These are phyloP conservation scores for Fusarium heterosporum DNA, from an alignment of 2,329 filamentous ascomycete genomes.

Conservation along the genomic window DNA sequence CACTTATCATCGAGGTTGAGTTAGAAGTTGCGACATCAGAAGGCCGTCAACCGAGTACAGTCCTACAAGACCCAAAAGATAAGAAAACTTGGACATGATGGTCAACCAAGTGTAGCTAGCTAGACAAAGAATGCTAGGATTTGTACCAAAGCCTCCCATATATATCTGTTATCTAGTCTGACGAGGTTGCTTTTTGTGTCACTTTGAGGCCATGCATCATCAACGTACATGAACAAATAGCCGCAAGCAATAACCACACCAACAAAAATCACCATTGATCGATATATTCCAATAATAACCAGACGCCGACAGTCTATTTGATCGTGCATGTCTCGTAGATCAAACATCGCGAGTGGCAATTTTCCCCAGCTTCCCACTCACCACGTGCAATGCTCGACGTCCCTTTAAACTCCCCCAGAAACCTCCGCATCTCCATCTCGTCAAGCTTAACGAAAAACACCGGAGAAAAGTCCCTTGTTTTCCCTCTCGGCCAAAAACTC, in stretches of 20 bases:
- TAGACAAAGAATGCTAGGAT: too few relatives aligned
- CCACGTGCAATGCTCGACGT: neutral
- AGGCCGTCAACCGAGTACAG: too few relatives aligned
- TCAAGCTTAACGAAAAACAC: slow-evolving; percentile 2
- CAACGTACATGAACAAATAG: neutral
- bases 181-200: too few relatives aligned
- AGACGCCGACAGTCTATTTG: neutral
- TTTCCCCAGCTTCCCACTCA: slow-evolving; percentile 21
- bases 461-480: slow-evolving; percentile 9
- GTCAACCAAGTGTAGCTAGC: too few relatives aligned
- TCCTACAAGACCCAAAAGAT: too few relatives aligned
- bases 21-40: too few relatives aligned
- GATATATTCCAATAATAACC: neutral
- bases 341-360: slow-evolving; percentile 5
- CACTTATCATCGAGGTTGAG: too few relatives aligned
- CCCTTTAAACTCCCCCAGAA: slow-evolving; percentile 2
- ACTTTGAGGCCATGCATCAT: neutral
- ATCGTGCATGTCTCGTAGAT: neutral
- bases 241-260: neutral
- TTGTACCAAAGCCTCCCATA: too few relatives aligned
- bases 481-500: slow-evolving; percentile 20
- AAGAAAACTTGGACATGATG: too few relatives aligned
- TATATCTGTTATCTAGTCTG: too few relatives aligned
- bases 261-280: neutral
- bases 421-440: slow-evolving; percentile 15